Percentiles rank a stretch among this genome's conserved stretches.
Conservation (phyloP, 2,329 filamentous ascomycete species). For the Xylariales sp. region DNA sequence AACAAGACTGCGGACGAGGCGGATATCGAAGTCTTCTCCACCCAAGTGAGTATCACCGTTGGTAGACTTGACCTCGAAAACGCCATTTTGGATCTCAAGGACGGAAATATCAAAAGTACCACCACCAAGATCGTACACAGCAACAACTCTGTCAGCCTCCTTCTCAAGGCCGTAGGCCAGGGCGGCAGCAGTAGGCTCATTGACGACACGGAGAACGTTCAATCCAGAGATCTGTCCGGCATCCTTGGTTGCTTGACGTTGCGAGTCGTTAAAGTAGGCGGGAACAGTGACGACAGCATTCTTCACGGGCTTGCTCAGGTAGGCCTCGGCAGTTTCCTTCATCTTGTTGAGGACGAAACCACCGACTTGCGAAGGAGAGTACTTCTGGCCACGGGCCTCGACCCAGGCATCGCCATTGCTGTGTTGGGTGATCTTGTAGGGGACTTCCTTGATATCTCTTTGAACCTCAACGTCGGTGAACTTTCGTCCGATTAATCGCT, state of each 20-base stretch:
- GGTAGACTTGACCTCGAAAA: slow-evolving; percentile 99
- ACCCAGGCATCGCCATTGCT: slow-evolving; percentile 96
- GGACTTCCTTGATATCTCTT: slow-evolving; percentile 94
- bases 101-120: slow-evolving; percentile 99
- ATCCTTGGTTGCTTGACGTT: slow-evolving; percentile 97
- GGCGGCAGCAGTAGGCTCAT: slow-evolving; percentile 94
- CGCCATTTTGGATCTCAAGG: slow-evolving; percentile 93
- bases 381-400: slow-evolving; percentile 86
- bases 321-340: slow-evolving; percentile 97
- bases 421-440: slow-evolving; percentile 98
- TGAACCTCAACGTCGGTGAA: slow-evolving; percentile 92
- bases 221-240: slow-evolving; percentile 94
- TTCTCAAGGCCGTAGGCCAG: slow-evolving; percentile 96
- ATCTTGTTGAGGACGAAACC: slow-evolving; percentile 96
- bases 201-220: slow-evolving; percentile 95
- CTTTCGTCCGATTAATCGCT: slow-evolving; percentile 97
- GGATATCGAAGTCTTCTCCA: slow-evolving; percentile 97
- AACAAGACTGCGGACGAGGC: slow-evolving; percentile 87
- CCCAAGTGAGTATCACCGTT: slow-evolving; percentile 98
- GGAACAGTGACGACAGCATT: slow-evolving; percentile 96
- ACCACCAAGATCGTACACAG: slow-evolving; percentile 96
- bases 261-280: slow-evolving; percentile 98
- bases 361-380: slow-evolving; percentile 97
- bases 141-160: slow-evolving; percentile 82
- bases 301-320: slow-evolving; percentile 85